Percentiles rank a stretch among this genome's conserved stretches.
Conservation (phyloP, 768 basidiomycete species). For the Myochromella boudieri region DNA sequence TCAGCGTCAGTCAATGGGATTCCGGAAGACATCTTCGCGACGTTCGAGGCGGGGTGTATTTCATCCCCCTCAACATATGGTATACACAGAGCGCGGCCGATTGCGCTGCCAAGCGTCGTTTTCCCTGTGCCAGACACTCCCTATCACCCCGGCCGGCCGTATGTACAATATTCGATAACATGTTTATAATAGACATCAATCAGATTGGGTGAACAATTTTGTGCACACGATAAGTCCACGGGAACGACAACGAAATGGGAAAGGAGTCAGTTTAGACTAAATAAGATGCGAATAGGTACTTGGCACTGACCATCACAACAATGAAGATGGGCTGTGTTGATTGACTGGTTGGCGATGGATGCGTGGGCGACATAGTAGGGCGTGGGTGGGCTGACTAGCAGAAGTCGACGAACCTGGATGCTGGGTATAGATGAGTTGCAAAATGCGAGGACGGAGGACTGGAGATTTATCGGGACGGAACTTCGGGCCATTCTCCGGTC, state of each 20-base stretch:
- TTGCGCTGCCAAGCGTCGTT: conserved; percentile 62
- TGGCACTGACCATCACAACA: conserved; percentile 23
- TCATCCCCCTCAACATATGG: conserved; percentile 91
- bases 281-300: no score
- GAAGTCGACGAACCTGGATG: background rate
- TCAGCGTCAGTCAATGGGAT: conserved; percentile 78
- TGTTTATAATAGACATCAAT: no score
- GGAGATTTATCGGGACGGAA: conserved; percentile 1
- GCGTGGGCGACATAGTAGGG: conserved; percentile 3
- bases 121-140: conserved; percentile 78
- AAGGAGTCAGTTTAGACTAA: no score
- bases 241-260: no score
- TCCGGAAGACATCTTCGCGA: conserved; percentile 85
- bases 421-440: no score
- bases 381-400: background rate
- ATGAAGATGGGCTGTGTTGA: conserved; percentile 14
- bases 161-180: no score
- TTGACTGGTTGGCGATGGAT: background rate
- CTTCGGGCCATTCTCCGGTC: background rate
- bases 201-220: no score
- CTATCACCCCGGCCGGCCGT: no score
- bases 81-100: conserved; percentile 60
- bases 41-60: conserved; percentile 77
- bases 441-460: no score
- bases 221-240: background rate